Evolutionary conservation across 257 asterid species (phyloP), one percentile per base, ranked within the genome.

Genomic region (Lycium barbarum): DNA sequence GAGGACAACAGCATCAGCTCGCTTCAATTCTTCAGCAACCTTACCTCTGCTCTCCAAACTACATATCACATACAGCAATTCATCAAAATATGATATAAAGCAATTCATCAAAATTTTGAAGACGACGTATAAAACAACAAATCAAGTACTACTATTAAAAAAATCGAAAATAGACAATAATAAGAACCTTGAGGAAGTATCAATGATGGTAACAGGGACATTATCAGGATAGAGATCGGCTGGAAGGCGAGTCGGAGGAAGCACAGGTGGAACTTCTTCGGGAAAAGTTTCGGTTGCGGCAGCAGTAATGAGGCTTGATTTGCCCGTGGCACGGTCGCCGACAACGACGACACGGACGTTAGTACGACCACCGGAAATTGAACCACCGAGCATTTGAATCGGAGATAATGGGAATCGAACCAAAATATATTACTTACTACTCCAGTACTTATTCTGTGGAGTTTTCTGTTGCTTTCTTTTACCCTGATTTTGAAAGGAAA

Each of bases 301-400:
- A 45, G 98, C 92, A 33, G 95, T 94, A 84, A 97, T 97, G 73
- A 97, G 98, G 87, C 98, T 94, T 84, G 98, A 95, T 88, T 97
- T 97, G 5, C 99, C 99, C 83, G 98, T 92, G 86, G 92, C 95
- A 35, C 94, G 97, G 88, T 97, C 99, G 90, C 98, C 99, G 88
- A 97, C 97, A 83, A 97, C 97, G 83, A 92, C 98, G 83, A 95
- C 94, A 35, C 98, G 96, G 83, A 94, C 95, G 89, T 86, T 85
- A 70, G 89, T 85, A 81, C 97, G 98, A 72, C 89, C 87, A 85
- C 90, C 90, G 94, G 91, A 84, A 80, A 83, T 63, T 63, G 94
- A 63, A 84, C 81, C 87, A 78, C 91, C 90, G 76, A 93, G 88
- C 98, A 95, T 95, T 84, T 88, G 87, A 67, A 70, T 80, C 26